A percentile compares a stretch with the other conserved stretches of the same genome.
phyloP scores from a whole-genome alignment of 805 yeast species.

The Wickerhamiella lipophila region DNA sequence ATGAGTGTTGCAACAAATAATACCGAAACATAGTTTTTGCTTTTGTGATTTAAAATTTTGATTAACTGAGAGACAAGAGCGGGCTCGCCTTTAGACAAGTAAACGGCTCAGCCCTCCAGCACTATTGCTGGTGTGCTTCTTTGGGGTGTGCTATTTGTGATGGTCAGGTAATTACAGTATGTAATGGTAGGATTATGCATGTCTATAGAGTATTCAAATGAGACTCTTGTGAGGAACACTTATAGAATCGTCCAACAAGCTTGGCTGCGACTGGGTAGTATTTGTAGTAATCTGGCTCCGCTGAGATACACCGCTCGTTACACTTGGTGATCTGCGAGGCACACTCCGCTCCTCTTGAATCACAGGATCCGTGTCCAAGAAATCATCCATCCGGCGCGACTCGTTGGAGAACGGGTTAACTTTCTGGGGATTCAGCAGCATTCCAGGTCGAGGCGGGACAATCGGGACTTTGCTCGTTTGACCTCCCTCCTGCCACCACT shows the following conservation, averaged over 20 bases:
- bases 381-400: slow-evolving; percentile 37
- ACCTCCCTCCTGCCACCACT: slow-evolving; percentile 86
- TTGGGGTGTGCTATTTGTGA: background rate
- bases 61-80: background rate
- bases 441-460: slow-evolving; percentile 31
- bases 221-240: slow-evolving; percentile 2
- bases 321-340: slow-evolving; percentile 9
- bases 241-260: slow-evolving; percentile 2
- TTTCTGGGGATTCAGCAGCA: slow-evolving; percentile 53
- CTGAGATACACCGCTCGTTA: background rate
- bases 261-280: background rate
- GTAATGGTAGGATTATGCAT: no score
- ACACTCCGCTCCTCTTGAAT: background rate
- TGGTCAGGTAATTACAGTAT: no score
- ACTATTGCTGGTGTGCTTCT: background rate
- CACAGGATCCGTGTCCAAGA: slow-evolving; percentile 27
- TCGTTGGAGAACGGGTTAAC: slow-evolving; percentile 62
- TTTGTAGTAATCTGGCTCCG: background rate
- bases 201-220: no score
- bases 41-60: no score
- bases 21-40: no score
- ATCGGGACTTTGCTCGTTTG: slow-evolving; percentile 57
- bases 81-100: no score
- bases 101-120: background rate
- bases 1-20: no score